phyloP scores from a whole-genome alignment of 305 asterid genomes.

The Plantago lanceolata region DNA sequence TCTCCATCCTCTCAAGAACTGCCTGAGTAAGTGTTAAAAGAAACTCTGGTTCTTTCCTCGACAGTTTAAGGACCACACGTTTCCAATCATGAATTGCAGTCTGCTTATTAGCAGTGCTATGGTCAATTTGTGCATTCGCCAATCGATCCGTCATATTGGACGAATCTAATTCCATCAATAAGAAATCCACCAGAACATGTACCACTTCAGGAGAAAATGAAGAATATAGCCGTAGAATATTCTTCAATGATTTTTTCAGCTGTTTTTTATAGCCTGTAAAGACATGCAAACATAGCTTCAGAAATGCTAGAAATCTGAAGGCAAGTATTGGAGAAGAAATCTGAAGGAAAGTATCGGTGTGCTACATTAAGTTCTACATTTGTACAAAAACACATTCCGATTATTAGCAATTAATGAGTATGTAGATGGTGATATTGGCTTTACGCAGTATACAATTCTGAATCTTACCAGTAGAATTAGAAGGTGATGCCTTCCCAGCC shows the following conservation, averaged over 20 bases:
- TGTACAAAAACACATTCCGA: background rate
- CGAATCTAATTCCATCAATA: slow-evolving; percentile 54
- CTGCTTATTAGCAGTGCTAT: slow-evolving; percentile 26
- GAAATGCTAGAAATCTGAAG: background rate
- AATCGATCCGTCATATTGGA: slow-evolving; percentile 29
- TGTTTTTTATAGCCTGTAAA: slow-evolving; percentile 65
- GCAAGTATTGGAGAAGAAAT: too few relatives aligned
- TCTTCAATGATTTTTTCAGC: slow-evolving; percentile 49
- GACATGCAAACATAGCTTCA: background rate
- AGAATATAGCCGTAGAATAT: slow-evolving; percentile 57
- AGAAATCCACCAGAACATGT: slow-evolving; percentile 57
- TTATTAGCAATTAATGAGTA: background rate
- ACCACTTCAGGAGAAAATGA: slow-evolving; percentile 69
- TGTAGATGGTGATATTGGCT: background rate
- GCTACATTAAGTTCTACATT: background rate
- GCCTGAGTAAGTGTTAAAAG: slow-evolving; percentile 53
- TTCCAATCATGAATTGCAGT: slow-evolving; percentile 62
- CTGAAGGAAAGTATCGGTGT: background rate
- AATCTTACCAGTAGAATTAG: slow-evolving; percentile 41
- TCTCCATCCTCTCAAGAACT: slow-evolving; percentile 63
- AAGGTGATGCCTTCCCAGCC: slow-evolving; percentile 42
- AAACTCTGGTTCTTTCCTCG: slow-evolving; percentile 68
- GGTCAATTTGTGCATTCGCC: slow-evolving; percentile 27
- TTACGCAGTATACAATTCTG: slow-evolving; percentile 1
- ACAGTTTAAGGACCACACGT: slow-evolving; percentile 57